Percentiles rank a stretch among this genome's conserved stretches.
Conservation (phyloP, 306 rosid species). For the Trifolium fragiferum region DNA sequence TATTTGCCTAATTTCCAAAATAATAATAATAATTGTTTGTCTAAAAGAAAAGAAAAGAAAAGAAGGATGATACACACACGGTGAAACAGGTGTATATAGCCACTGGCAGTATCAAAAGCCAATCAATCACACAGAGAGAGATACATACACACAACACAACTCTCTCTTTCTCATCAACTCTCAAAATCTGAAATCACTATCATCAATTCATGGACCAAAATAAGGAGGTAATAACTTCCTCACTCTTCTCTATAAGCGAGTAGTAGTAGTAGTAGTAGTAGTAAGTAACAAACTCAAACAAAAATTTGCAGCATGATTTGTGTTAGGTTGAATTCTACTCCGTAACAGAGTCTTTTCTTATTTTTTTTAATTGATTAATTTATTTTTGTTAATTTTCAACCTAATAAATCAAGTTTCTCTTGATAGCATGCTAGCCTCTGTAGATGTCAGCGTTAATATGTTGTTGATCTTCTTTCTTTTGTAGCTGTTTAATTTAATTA, state of each 20-base stretch:
- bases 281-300: neutral
- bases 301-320: conserved; percentile 22
- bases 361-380: no score
- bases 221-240: conserved; percentile 65
- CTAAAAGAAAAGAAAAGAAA: no score
- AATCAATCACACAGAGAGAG: neutral
- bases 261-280: no score
- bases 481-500: neutral
- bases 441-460: no score
- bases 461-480: neutral
- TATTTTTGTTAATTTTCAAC: no score
- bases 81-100: neutral
- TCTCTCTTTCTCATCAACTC: conserved; percentile 6
- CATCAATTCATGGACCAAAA: conserved; percentile 70
- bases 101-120: neutral
- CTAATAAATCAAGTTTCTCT: no score
- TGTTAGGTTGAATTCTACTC: neutral
- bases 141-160: no score
- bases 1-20: no score
- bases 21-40: no score
- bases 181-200: conserved; percentile 41
- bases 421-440: no score
- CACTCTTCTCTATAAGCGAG: conserved; percentile 11
- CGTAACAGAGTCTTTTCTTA: neutral
- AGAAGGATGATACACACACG: neutral